Evolutionary conservation across 179 eudicot species (phyloP), one percentile per base, ranked within the genome.

Genomic region (Beta macrorhiza): DNA sequence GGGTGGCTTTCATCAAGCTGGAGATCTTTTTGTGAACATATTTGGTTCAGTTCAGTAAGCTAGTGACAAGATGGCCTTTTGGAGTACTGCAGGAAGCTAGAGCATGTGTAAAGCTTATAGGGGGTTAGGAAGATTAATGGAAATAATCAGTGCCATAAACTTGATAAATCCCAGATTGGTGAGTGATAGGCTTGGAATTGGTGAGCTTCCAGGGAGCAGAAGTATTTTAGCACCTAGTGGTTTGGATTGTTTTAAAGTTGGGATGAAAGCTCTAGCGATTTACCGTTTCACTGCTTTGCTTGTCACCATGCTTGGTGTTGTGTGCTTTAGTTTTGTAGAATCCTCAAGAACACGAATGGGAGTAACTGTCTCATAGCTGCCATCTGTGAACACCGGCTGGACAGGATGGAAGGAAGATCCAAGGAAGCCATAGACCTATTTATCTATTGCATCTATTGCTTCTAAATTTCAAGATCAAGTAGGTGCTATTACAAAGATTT

Each of bases 231-330:
- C 56, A 17, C 10, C 59, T 71, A 1, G 10, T 72, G 37, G 3
- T 51, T 9, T 20, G 37, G 73, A 5, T 69, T 51, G 42, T 52
- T 51, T 52, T 32, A 72, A 12, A 51, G 0, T 16, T 72, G 57
- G 72, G 51, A 52, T 51, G 59, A 72, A 22, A 52, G 29, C 37
- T 47, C 29, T 8, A 47, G 32, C 25, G 56, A 17, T 45, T 17
- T 45, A 19, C 55, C 3, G 3, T 70, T 44, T 70, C 59, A 73
- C 20, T 25, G 17, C 44, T 11, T 3, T 25, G n/a, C 62, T 25
- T 71, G 29, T 20, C 57, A 53, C 59, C 76, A 25, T 45, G 77
- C 64, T 74, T 74, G 19, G 47, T 74, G 25, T 16, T 62, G 20
- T 74, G 47, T 55, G 49, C 45, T 29, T 56, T 74, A 72, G 37